Conservation (phyloP, 106 monocot species). For the Gastrodia elata region DNA sequence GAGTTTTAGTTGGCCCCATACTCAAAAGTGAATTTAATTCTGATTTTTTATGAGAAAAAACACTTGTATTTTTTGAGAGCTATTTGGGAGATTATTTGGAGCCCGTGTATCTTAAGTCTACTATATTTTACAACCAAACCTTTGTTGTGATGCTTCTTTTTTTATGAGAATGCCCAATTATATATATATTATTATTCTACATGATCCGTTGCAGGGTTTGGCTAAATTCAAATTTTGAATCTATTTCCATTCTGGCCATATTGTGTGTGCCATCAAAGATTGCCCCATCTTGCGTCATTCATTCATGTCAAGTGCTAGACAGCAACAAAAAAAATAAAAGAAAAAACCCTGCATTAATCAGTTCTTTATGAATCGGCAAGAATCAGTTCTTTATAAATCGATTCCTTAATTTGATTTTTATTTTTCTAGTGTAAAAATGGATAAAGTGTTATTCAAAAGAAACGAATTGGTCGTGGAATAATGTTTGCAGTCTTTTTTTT, state of each 20-base stretch:
- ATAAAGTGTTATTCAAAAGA: no score
- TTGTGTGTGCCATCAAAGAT: background rate
- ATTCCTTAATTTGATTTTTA: no score
- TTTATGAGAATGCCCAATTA: background rate
- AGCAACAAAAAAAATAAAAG: background rate
- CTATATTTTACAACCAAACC: no score
- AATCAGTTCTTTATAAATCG: background rate
- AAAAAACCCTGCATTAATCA: background rate
- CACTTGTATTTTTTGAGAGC: background rate
- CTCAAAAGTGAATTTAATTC: background rate
- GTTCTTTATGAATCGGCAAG: background rate
- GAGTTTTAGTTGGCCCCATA: background rate
- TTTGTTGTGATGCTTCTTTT: background rate
- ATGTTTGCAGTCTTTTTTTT: no score
- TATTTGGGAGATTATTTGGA: no score
- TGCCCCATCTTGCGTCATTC: background rate
- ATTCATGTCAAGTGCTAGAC: background rate
- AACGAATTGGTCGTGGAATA: no score
- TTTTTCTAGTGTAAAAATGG: no score
- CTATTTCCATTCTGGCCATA: background rate
- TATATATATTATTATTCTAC: background rate
- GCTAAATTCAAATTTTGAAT: background rate
- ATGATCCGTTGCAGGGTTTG: background rate
- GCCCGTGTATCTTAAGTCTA: no score
- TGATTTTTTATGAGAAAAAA: background rate